Evolutionary conservation across 768 basidiomycete genomes (phyloP), one percentile per base, ranked within the genome.

Genomic region (Mrakia blollopis): DNA sequence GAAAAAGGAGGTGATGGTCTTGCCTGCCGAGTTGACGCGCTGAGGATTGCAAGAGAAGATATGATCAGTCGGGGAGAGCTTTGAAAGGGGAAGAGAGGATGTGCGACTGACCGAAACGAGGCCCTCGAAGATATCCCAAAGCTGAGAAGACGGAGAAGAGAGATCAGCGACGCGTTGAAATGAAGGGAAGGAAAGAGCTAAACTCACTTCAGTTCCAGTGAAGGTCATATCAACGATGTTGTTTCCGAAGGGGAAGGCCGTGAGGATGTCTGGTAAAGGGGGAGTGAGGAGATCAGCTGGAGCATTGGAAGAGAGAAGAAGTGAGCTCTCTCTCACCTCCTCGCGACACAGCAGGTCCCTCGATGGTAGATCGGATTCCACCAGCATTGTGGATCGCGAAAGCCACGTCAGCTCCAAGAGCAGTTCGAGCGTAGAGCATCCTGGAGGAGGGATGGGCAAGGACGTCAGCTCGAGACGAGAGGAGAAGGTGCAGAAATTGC

Each of bases 181-280:
- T 18, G 47, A 21, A 18, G 13, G 7, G 3, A 2, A 50, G 47
- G 47, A 18, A 50, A 2, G 0, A 21, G 7, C 18, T 50, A 14
- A 50, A 21, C 47, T 50, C 11, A 50, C 47, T 18, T 85, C 80
- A 9, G 80, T 78, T 32, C 86, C 86, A 25, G 83, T 85, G 79
- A 86, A 84, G 8, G 80, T 79, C 73, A 87, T 81, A 76, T 87
- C 85, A 73, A 83, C 83, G 37, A 86, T 80, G 47, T 82, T 80
- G 80, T 87, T 87, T 16, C 85, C 85, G 80, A 87, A 87, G 39
- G 87, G 86, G 83, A 86, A 86, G 54, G 83, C 80, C 28, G 84
- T 79, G 73, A 86, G 80, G n/a, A 85, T 57, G 37, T 77, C 79
- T 57, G 57, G 23, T 9, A n/a, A 28, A 57, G 2, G 54, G 3